A percentile compares a stretch with the other conserved stretches of the same genome.
These are phyloP conservation scores for Ziziphus jujuba DNA, from an alignment of 306 rosid species.

Conservation along the genomic window DNA sequence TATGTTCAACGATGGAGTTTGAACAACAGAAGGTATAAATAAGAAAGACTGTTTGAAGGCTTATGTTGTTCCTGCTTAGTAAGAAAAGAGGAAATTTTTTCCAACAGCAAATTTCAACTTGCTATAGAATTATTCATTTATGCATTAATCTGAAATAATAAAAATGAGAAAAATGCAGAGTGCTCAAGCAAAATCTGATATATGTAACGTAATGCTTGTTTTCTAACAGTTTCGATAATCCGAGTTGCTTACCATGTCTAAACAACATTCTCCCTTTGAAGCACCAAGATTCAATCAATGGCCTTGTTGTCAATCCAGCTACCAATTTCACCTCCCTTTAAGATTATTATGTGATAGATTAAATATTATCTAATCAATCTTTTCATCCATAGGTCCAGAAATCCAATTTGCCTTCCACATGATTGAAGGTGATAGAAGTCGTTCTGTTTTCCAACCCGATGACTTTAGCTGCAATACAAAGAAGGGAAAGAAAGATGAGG, in stretches of 20 bases:
- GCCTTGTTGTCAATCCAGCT: conserved; percentile 17
- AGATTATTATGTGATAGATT: conserved; percentile 6
- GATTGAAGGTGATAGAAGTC: conserved; percentile 68
- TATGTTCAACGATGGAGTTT: no score
- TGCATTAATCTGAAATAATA: no score
- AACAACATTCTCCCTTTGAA: neutral
- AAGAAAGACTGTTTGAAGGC: no score
- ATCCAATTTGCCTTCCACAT: conserved; percentile 89
- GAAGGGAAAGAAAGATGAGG: neutral
- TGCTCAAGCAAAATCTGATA: no score
- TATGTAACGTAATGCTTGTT: no score
- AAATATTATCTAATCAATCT: conserved; percentile 49
- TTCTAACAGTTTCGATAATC: neutral
- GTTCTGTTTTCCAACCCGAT: conserved; percentile 87
- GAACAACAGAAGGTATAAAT: no score
- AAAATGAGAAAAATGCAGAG: no score
- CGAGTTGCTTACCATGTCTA: neutral
- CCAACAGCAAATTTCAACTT: no score
- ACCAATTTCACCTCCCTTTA: neutral
- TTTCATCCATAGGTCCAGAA: conserved; percentile 48
- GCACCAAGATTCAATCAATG: neutral
- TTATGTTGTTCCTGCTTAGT: no score
- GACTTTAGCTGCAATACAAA: conserved; percentile 59
- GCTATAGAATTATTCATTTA: no score
- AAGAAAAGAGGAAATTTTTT: no score